phyloP scores from a whole-genome alignment of 75 land plant species.

The Pinus albicaulis region DNA sequence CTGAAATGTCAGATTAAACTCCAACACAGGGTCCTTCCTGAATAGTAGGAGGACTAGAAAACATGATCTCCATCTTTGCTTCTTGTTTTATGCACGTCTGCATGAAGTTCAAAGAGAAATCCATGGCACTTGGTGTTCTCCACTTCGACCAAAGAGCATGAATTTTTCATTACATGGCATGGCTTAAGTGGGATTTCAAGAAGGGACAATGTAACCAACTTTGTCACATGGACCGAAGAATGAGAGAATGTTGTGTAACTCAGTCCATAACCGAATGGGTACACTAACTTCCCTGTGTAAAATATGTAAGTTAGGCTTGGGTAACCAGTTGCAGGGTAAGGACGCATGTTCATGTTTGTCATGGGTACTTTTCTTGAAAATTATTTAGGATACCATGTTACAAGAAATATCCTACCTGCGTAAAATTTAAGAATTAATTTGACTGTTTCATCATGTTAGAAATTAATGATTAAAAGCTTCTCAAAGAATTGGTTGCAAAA shows the following conservation, averaged over 20 bases:
- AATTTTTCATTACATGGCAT: not conserved
- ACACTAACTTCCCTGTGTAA: slow-evolving; percentile 30
- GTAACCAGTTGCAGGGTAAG: slow-evolving; percentile 67
- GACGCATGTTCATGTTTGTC: slow-evolving; percentile 69
- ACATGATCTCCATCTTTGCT: slow-evolving; percentile 24
- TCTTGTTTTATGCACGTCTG: slow-evolving; percentile 43
- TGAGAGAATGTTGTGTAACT: slow-evolving; percentile 69
- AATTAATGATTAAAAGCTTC: too few species aligned
- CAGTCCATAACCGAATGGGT: slow-evolving; percentile 78
- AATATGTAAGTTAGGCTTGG: slow-evolving; percentile 77
- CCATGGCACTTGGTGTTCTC: slow-evolving; percentile 21
- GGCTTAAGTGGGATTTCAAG: not conserved
- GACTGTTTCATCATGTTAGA: too few species aligned
- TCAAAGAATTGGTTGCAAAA: not conserved
- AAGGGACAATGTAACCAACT: not conserved
- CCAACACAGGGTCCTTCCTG: too few species aligned
- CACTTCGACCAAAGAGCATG: not conserved
- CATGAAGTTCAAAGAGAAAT: slow-evolving; percentile 34
- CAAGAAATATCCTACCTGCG: too few species aligned
- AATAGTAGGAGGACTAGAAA: slow-evolving; percentile 9
- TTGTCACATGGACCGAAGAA: slow-evolving; percentile 44
- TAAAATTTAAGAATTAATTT: too few species aligned
- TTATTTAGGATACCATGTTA: too few species aligned
- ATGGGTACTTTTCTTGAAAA: too few species aligned
- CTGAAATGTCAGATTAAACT: too few species aligned